Base-by-base conservation (phyloP, 2,329 filamentous ascomycete species). In the Xylariaceae sp. region DNA sequence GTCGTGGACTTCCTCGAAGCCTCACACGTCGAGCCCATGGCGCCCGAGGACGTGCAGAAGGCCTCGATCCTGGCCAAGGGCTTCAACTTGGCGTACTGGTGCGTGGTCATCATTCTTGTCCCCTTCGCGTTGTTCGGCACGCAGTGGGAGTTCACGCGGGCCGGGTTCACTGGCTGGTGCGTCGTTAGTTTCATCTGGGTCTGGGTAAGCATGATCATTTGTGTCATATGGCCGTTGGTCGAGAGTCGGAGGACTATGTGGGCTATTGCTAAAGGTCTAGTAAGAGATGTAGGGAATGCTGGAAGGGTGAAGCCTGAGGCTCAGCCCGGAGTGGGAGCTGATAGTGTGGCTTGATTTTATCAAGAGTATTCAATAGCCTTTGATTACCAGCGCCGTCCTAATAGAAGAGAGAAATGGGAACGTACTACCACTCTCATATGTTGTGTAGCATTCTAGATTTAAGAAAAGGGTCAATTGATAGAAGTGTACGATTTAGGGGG, bases 121-220 rank as follows among this genome's bases (percentile, higher is more conserved):
- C 74, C 75, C 0, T 75, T 77, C 48, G 65, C 73, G 0, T 59
- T 77, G 18, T 76, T 75, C 46, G 74, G 74, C 1, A 72, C 69
- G 0, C 52, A 66, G 18, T 76, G 73, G 65, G 63, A 73, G n/a
- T 76, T 72, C 44, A 67, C 63, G 18, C 65, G 63, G 40, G 53
- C 60, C 2, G 71, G 73, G 19, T 77, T 76, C 57, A 67, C 59
- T 1, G 75, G 72, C 3, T 76, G 72, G 71, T 71, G 73, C 10
- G 71, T 74, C 4, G 69, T 77, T 9, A 73, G 71, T 9, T 71
- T 77, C 48, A 70, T 76, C 10, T 77, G 74, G 74, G 70, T 75
- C 6, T 76, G 72, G 70, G 65, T 58, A 29, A 73, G 70, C 50
- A 68, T 72, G 52, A 50, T 65, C 5, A 71, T 73, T 47, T 77